phyloP scores from a whole-genome alignment of 352 stramenopile genomes.

The Stephanocyclus meneghinianus region DNA sequence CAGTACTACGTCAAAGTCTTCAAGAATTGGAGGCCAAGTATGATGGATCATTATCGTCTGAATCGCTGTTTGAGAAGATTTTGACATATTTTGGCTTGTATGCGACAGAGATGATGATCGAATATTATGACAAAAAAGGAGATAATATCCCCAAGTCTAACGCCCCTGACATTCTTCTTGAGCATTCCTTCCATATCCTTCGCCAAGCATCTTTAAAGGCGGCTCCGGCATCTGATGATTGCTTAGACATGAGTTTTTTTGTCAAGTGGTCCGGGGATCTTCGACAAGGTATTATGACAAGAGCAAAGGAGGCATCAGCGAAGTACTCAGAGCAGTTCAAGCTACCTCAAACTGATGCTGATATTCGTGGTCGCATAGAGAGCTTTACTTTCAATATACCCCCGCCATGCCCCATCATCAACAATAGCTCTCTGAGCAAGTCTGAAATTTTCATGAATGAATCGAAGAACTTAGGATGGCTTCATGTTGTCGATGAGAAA shows the following conservation, averaged over 20 bases:
- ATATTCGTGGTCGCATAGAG: conserved; percentile 24
- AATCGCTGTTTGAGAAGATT: conserved; percentile 39
- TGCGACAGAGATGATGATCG: conserved; percentile 21
- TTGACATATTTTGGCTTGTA: conserved; percentile 42
- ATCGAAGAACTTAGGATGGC: conserved; percentile 37
- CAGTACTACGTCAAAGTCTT: conserved; percentile 29
- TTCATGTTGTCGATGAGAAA: conserved; percentile 10
- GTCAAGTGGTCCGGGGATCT: conserved; percentile 27
- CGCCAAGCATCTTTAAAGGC: conserved; percentile 33
- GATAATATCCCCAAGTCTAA: conserved; percentile 8
- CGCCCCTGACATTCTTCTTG: conserved; percentile 45
- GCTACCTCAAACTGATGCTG: conserved; percentile 20
- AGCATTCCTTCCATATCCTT: conserved; percentile 38
- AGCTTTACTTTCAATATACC: conserved; percentile 30
- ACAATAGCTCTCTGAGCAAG: conserved; percentile 23
- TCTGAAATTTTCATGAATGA: conserved; percentile 26
- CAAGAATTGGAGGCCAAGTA: conserved; percentile 8
- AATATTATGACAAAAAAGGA: conserved; percentile 20
- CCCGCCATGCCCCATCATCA: background rate
- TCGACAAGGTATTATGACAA: conserved; percentile 18
- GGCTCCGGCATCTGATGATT: conserved; percentile 38
- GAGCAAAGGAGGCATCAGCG: conserved; percentile 20
- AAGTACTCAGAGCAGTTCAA: conserved; percentile 34
- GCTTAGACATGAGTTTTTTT: conserved; percentile 41
- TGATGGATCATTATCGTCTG: conserved; percentile 8